Percentiles rank a stretch among this genome's conserved stretches.
Evolutionary conservation across 2,329 filamentous ascomycete species (phyloP).

Genomic region (Aspergillus awamori): DNA sequence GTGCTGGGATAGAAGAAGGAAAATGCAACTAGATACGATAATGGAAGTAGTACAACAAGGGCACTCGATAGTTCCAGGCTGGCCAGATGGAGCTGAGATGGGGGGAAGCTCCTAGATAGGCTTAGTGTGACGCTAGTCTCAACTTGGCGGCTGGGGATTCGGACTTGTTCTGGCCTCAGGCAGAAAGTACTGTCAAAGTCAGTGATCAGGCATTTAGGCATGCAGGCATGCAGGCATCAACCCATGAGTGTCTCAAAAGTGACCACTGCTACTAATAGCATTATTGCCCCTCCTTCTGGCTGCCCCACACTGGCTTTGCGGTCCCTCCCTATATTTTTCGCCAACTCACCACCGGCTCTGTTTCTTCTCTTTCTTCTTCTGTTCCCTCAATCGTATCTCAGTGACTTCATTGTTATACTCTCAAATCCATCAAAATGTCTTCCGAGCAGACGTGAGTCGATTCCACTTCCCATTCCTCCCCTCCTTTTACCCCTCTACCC

Average conservation of each 20-base stretch:
- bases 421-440: constrained; percentile 63
- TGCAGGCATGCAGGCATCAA: constrained; percentile 21
- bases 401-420: constrained; percentile 17
- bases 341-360: constrained; percentile 28
- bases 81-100: constrained; percentile 30
- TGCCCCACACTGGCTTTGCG: constrained; percentile 27
- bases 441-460: constrained; percentile 81
- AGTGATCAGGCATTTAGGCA: constrained; percentile 20
- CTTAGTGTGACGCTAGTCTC: constrained; percentile 20
- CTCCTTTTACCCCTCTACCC: neutral
- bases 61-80: constrained; percentile 33
- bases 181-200: neutral
- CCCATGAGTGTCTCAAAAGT: constrained; percentile 2
- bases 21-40: neutral
- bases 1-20: neutral
- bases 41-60: neutral
- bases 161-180: constrained; percentile 26
- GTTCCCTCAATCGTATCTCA: constrained; percentile 27
- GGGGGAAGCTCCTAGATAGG: constrained; percentile 30
- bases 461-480: constrained; percentile 11
- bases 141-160: constrained; percentile 19
- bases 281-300: constrained; percentile 17
- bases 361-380: constrained; percentile 23
- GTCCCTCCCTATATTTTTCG: constrained; percentile 27
- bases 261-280: neutral